Evolutionary conservation across 225 moss, liverwort and hornwort genomes (phyloP), one percentile per base, ranked within the genome.

Genomic region (Physcomitrellopsis africana): DNA sequence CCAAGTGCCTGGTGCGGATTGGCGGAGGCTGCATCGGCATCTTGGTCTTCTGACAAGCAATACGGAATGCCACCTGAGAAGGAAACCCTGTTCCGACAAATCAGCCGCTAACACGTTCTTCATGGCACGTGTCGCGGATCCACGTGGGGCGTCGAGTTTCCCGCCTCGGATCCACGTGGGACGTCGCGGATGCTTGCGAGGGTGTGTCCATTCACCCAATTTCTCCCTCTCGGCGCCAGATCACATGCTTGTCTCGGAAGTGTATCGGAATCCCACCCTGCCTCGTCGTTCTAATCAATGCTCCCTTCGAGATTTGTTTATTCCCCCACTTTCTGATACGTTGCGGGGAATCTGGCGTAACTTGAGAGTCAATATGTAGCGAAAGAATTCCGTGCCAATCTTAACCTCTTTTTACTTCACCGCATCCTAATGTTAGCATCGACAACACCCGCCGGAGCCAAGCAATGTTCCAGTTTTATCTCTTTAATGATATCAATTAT

Each of bases 91-190:
- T 65, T 17, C 43, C 37, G 15, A 51, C 3, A 10, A 44, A 65
- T 12, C 58, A 70, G 65, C 13, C 1, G 1, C 16, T 12, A 0
- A 51, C 75, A 80, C 70, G 75, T 76, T 37, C 4, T 37, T 5
- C 32, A 37, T 37, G 32, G 32, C 32, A 1, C 1, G 32, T 37
- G 1, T 5, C 0, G 3, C 0, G 26, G 1, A 5, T 12, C 0
- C 1, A 0, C n/a, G 41, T 47, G 61, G 32, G 47, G 29, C 29
- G 29, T 29, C 29, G 29, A 29, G 29, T n/a, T n/a, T 20, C 19
- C 3, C 0, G 1, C 0, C 0, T 16, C 20, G 0, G 49, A 29
- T 55, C 74, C 55, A 69, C 68, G 69, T 80, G 68, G 68, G 27
- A 4, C 22, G 53, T 2, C 13, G 0, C 8, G 0, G 18, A 24